phyloP scores from a whole-genome alignment of 192 early-diverging fungal species.

The Coemansia sp. region DNA sequence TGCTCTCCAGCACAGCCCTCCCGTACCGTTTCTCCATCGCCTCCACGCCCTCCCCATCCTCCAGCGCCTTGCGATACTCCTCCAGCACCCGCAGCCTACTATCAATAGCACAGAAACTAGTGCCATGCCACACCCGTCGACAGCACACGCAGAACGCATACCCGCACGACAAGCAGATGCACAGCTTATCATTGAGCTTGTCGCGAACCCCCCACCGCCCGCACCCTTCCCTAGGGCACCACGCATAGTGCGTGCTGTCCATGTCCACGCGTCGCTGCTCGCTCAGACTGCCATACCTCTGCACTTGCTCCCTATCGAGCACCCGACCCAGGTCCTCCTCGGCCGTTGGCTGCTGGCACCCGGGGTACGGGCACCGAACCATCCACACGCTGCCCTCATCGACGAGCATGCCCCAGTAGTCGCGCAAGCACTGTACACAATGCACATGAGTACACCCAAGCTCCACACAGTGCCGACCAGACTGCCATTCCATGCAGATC shows the following conservation, averaged over 20 bases:
- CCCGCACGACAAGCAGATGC: conserved; percentile 13
- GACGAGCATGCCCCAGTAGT: conserved; percentile 20
- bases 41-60: neutral
- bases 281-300: neutral
- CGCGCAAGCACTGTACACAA: conserved; percentile 12
- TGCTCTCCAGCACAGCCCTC: neutral
- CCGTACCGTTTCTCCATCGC: conserved; percentile 20
- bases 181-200: neutral
- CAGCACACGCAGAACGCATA: conserved; percentile 26
- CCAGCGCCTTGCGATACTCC: conserved; percentile 8
- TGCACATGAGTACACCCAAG: conserved; percentile 24
- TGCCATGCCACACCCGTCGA: conserved; percentile 24
- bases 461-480: conserved; percentile 21
- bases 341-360: neutral
- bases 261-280: conserved; percentile 17
- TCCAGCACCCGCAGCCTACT: neutral
- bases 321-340: neutral
- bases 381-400: conserved; percentile 16
- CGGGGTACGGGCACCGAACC: conserved; percentile 13
- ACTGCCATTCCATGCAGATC: conserved; percentile 33
- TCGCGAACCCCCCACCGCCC: conserved; percentile 10
- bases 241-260: conserved; percentile 7
- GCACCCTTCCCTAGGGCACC: conserved; percentile 21
- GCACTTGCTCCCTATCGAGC: neutral
- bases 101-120: conserved; percentile 13